A percentile compares a stretch with the other conserved stretches of the same genome.
Conservation (phyloP, 2,329 filamentous ascomycete species). For the Alternaria sp. region DNA sequence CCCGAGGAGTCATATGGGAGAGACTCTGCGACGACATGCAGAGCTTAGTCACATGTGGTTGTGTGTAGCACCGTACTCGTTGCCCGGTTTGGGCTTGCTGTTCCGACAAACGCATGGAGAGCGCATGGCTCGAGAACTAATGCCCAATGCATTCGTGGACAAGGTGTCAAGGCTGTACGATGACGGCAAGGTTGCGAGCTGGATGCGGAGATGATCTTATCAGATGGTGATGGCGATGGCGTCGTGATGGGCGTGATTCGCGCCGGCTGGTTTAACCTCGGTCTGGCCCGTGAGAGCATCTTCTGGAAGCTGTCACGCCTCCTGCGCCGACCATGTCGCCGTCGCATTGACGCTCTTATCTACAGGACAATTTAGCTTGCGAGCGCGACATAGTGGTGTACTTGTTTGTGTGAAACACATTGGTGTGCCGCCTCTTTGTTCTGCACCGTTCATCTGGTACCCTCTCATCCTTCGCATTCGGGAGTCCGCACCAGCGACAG, state of each 20-base stretch:
- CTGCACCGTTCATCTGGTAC: not conserved
- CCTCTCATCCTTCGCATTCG: not conserved
- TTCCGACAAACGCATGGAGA: not conserved
- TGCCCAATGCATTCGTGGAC: not conserved
- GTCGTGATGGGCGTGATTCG: conserved; percentile 3
- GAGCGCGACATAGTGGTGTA: not conserved
- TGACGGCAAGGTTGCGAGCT: not conserved
- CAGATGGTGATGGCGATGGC: conserved; percentile 5
- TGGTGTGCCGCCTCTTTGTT: not conserved
- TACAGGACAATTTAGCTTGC: not conserved
- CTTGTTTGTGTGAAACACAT: not conserved
- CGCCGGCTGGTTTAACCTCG: conserved; percentile 17
- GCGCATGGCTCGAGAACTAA: not conserved
- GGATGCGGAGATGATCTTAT: conserved; percentile 5
- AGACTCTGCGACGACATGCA: not conserved
- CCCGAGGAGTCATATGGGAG: not conserved
- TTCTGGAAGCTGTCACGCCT: conserved; percentile 25
- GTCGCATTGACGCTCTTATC: not conserved
- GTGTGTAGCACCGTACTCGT: not conserved
- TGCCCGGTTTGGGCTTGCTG: conserved; percentile 1
- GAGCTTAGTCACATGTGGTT: not conserved
- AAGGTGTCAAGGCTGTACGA: not conserved
- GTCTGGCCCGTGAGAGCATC: conserved; percentile 19
- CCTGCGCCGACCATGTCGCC: not conserved
- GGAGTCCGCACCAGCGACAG: conserved; percentile 10